Evolutionary conservation across 352 stramenopile species (phyloP).

Genomic region (Pythium chondricola): DNA sequence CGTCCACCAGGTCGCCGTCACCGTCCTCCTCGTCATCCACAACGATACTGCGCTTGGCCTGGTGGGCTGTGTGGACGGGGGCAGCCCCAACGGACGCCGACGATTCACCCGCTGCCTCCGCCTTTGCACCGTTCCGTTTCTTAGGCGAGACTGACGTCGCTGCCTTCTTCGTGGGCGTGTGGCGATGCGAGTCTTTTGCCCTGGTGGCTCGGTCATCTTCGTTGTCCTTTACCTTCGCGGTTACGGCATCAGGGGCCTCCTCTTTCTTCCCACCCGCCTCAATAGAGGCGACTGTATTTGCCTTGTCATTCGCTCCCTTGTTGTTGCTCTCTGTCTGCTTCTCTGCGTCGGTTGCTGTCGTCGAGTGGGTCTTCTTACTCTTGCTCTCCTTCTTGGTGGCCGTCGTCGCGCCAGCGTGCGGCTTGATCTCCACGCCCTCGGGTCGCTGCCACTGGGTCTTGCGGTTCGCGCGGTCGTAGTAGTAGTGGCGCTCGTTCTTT

Average conservation of each 20-base stretch:
- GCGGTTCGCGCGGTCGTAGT: constrained; percentile 74
- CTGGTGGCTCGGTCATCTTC: too few relatives aligned
- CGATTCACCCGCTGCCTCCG: neutral
- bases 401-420: constrained; percentile 26
- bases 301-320: neutral
- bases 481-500: constrained; percentile 82
- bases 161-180: constrained; percentile 18
- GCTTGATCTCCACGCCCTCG: constrained; percentile 70
- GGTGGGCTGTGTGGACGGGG: too few relatives aligned
- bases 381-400: constrained; percentile 17
- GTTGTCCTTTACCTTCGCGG: too few relatives aligned
- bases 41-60: constrained; percentile 8
- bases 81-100: too few relatives aligned
- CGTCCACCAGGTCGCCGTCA: constrained; percentile 9
- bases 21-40: constrained; percentile 23
- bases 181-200: neutral
- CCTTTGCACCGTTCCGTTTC: constrained; percentile 13
- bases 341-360: constrained; percentile 17
- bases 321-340: constrained; percentile 10
- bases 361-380: constrained; percentile 19
- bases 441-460: constrained; percentile 83
- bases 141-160: constrained; percentile 8
- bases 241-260: too few relatives aligned
- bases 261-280: too few relatives aligned
- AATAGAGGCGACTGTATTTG: too few relatives aligned